Evolutionary conservation across 2,329 filamentous ascomycete genomes (phyloP).

Genomic region (Fusarium begoniae): DNA sequence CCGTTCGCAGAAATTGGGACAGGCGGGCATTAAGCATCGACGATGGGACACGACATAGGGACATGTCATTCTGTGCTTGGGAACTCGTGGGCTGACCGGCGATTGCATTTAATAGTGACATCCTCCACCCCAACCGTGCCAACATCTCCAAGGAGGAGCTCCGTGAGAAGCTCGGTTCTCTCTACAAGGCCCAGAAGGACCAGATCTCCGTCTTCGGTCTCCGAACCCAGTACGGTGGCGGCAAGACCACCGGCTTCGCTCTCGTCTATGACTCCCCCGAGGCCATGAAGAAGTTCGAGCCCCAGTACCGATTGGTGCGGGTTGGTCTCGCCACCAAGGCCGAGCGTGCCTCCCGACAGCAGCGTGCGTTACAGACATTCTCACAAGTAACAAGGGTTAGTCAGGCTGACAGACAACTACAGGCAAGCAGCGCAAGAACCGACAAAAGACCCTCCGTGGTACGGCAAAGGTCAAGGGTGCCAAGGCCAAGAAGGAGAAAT

Average conservation of each 20-base stretch:
- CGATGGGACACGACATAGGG: neutral
- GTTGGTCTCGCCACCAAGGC: conserved; percentile 93
- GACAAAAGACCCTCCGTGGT: conserved; percentile 97
- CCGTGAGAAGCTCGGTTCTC: conserved; percentile 88
- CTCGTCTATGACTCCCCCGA: conserved; percentile 98
- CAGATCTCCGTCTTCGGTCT: conserved; percentile 98
- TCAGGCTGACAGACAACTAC: conserved; percentile 45
- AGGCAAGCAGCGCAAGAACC: conserved; percentile 99
- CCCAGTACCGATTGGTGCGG: conserved; percentile 94
- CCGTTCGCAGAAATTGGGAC: conserved; percentile 6
- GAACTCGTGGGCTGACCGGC: conserved; percentile 39
- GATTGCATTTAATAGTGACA: conserved; percentile 73
- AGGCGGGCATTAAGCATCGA: conserved; percentile 18
- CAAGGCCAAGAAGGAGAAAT: conserved; percentile 94
- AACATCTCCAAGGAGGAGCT: conserved; percentile 99
- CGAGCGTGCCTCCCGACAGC: conserved; percentile 98
- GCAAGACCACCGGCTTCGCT: conserved; percentile 99
- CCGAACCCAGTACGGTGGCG: conserved; percentile 98
- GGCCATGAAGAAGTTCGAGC: conserved; percentile 99
- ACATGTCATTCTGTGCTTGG: conserved; percentile 10
- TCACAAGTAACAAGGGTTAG: neutral
- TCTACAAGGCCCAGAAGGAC: conserved; percentile 99
- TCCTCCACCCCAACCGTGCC: conserved; percentile 97
- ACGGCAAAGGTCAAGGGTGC: conserved; percentile 98
- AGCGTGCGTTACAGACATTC: conserved; percentile 78